Percentiles rank a stretch among this genome's conserved stretches.
phyloP scores from a whole-genome alignment of 208 protist species.

The Blastocrithidia nonstop region DNA sequence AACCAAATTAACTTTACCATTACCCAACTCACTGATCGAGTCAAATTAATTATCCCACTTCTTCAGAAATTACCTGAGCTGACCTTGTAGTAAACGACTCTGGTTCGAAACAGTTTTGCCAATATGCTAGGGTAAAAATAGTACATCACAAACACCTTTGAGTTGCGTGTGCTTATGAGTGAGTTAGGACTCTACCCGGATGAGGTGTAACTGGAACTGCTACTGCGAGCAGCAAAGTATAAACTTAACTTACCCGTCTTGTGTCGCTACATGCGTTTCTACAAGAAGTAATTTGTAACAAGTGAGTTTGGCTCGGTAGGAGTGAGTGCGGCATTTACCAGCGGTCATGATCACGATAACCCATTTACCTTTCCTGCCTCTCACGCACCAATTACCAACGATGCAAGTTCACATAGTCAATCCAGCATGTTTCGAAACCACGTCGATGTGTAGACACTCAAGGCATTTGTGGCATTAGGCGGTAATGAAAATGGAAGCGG shows the following conservation, averaged over 20 bases:
- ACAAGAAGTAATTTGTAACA: slow-evolving; percentile 46
- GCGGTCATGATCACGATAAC: no score
- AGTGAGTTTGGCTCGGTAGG: slow-evolving; percentile 2
- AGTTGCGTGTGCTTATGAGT: slow-evolving; percentile 54
- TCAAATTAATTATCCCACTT: slow-evolving; percentile 9
- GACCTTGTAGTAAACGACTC: slow-evolving; percentile 44
- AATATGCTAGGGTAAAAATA: slow-evolving; percentile 34
- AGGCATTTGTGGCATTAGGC: slow-evolving; percentile 68
- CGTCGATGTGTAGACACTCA: slow-evolving; percentile 41
- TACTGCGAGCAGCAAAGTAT: slow-evolving; percentile 32
- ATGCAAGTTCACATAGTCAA: neutral
- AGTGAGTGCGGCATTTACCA: no score
- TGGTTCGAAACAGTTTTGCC: slow-evolving; percentile 26
- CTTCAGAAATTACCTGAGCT: slow-evolving; percentile 40
- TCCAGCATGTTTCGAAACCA: slow-evolving; percentile 1
- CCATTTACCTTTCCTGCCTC: no score
- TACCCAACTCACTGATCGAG: no score
- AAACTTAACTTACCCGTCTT: slow-evolving; percentile 47
- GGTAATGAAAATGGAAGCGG: slow-evolving; percentile 54
- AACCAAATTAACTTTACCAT: no score
- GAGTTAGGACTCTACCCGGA: slow-evolving; percentile 60
- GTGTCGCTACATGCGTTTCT: slow-evolving; percentile 64
- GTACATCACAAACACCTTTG: slow-evolving; percentile 41
- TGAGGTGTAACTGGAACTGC: slow-evolving; percentile 38
- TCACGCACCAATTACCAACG: no score